Evolutionary conservation across 2,329 filamentous ascomycete genomes (phyloP).

Genomic region (Trichothecium roseum): DNA sequence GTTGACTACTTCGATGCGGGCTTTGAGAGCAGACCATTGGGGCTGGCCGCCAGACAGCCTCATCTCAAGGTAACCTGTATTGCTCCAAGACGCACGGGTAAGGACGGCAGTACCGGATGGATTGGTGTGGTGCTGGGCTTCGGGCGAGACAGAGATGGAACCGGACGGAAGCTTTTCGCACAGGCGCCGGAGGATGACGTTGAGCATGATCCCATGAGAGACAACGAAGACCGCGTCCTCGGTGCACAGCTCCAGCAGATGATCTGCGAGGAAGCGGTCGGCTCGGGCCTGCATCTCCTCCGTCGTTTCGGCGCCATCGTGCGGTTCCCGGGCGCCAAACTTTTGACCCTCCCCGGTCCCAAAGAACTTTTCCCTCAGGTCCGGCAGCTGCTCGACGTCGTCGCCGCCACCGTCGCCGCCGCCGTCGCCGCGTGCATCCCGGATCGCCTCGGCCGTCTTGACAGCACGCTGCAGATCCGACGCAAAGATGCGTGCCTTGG

Average conservation of each 20-base stretch:
- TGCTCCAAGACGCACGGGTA: slow-evolving; percentile 34
- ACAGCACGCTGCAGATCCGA: slow-evolving; percentile 68
- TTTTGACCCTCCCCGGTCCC: slow-evolving; percentile 58
- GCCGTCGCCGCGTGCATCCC: slow-evolving; percentile 39
- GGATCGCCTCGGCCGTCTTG: slow-evolving; percentile 59
- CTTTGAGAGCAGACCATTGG: slow-evolving; percentile 11
- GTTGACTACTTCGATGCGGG: slow-evolving; percentile 53
- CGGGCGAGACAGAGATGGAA: slow-evolving; percentile 8
- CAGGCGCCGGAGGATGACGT: slow-evolving; percentile 55
- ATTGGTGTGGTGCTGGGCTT: slow-evolving; percentile 5
- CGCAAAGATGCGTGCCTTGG: slow-evolving; percentile 58
- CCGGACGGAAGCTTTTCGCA: slow-evolving; percentile 36
- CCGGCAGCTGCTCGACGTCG: slow-evolving; percentile 14
- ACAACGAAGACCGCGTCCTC: slow-evolving; percentile 49
- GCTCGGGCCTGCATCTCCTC: slow-evolving; percentile 56
- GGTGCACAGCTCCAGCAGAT: slow-evolving; percentile 40
- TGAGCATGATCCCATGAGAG: slow-evolving; percentile 75
- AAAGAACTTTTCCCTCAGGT: slow-evolving; percentile 65
- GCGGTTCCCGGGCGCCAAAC: slow-evolving; percentile 28
- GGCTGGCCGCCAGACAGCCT: slow-evolving; percentile 8
- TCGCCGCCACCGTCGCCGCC: slow-evolving; percentile 7
- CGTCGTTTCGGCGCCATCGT: slow-evolving; percentile 53
- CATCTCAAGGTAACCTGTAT: slow-evolving; percentile 38
- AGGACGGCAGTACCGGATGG: slow-evolving; percentile 1
- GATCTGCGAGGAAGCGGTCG: slow-evolving; percentile 53